A percentile compares a stretch with the other conserved stretches of the same genome.
Evolutionary conservation across 139 green algal genomes (phyloP).

Genomic region (Picochlorum sp.): DNA sequence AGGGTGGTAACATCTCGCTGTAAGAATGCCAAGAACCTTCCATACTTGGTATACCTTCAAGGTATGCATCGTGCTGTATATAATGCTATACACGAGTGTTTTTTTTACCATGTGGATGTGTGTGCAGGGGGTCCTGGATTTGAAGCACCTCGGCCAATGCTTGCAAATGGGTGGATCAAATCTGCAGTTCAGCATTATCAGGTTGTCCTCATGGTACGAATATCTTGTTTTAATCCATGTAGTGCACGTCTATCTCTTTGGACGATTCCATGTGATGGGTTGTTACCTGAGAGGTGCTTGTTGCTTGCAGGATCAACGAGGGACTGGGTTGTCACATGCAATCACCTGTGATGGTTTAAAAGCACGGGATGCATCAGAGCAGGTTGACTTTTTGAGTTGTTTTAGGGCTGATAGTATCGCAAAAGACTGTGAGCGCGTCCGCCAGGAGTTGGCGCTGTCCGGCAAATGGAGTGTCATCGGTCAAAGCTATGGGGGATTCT

Average conservation of each 20-base stretch:
- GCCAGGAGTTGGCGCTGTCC: conserved; percentile 50
- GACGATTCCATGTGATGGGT: too few species aligned
- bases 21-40: conserved; percentile 35
- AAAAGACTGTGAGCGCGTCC: conserved; percentile 72
- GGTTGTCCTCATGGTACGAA: conserved; percentile 61
- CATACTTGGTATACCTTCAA: conserved; percentile 80
- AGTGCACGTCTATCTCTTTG: neutral
- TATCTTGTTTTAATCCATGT: neutral
- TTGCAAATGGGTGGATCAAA: conserved; percentile 73
- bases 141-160: conserved; percentile 55
- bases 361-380: conserved; percentile 36
- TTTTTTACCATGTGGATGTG: neutral
- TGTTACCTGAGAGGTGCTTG: too few species aligned
- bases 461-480: conserved; percentile 71
- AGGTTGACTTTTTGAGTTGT: conserved; percentile 70
- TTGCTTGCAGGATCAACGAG: conserved; percentile 62
- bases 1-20: conserved; percentile 53
- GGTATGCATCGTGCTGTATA: conserved; percentile 26
- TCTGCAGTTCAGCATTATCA: conserved; percentile 54
- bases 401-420: conserved; percentile 87
- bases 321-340: conserved; percentile 55
- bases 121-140: conserved; percentile 77
- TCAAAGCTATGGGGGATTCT: conserved; percentile 96
- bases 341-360: conserved; percentile 56
- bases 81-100: too few species aligned